Evolutionary conservation across 2,329 filamentous ascomycete species (phyloP), one percentile per base, ranked within the genome.

Genomic region (Nothophaeocryptopus gaeumannii): DNA sequence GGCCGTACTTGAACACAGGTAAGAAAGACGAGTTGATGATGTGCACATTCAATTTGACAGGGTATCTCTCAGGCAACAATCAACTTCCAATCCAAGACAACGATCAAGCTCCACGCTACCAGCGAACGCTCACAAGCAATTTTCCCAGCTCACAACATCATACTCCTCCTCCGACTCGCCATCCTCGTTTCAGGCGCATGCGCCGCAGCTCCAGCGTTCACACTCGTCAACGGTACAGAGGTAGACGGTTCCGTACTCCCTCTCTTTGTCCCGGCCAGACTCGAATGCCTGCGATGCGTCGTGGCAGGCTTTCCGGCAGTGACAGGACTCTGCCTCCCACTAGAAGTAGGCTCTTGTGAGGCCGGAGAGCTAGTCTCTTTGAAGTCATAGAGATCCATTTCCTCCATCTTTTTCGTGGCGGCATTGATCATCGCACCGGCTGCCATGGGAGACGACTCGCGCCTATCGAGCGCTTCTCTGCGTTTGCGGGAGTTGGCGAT

Each of bases 131-230:
- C 20, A 26, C 20, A 26, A 26, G 20, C 20, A 26, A 26, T 26
- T 26, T 7, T 26, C 20, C 20, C 20, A 26, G 8, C 43, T 57
- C 58, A 67, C 26, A 67, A 42, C 62, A 67, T 63, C 66, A 67
- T 67, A 53, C 65, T 68, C 51, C 63, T 54, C 51, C 66, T 49
- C 46, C 65, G 52, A 45, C 67, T 73, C 12, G 67, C 68, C 30
- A 50, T 33, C 39, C 52, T 47, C 30, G 47, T 45, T 1, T 30
- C 38, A 34, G 37, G 54, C 29, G 31, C 20, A 2, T 38, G 34
- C 9, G 45, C 36, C 7, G 43, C 10, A 35, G 47, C 12, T 26
- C 38, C 31, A 34, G 39, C 33, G 16, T 44, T 55, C 50, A 26
- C 20, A 7, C 20, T 26, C 20, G 20, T 26, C 4, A 26, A 7